Percentiles rank a stretch among this genome's conserved stretches.
Evolutionary conservation across 352 stramenopile genomes (phyloP).

Genomic region (Phytopythium helicoides): DNA sequence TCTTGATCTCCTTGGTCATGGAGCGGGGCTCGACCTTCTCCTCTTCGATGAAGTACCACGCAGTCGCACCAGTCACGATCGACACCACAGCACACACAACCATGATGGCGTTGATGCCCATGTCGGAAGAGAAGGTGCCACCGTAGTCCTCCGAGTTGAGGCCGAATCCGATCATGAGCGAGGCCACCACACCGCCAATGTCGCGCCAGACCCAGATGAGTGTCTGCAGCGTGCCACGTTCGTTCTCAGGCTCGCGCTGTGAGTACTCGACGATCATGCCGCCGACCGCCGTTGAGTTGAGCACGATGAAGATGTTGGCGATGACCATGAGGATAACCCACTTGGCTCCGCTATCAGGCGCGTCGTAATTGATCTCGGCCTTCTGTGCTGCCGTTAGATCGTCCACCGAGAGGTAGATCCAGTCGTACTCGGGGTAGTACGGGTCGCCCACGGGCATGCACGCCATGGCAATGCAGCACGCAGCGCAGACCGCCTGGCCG

Average conservation of each 20-base stretch:
- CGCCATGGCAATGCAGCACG: slow-evolving; percentile 50
- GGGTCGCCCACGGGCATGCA: slow-evolving; percentile 35
- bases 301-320: slow-evolving; percentile 33
- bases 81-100: slow-evolving; percentile 25
- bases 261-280: slow-evolving; percentile 48
- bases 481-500: slow-evolving; percentile 49
- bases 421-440: slow-evolving; percentile 28
- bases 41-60: slow-evolving; percentile 34
- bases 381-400: slow-evolving; percentile 33
- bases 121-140: slow-evolving; percentile 24
- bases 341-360: slow-evolving; percentile 20
- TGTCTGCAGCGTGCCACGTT: slow-evolving; percentile 39
- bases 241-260: slow-evolving; percentile 39
- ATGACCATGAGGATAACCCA: slow-evolving; percentile 42
- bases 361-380: slow-evolving; percentile 27
- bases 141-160: slow-evolving; percentile 38
- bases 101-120: slow-evolving; percentile 38
- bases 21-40: slow-evolving; percentile 11
- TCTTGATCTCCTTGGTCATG: slow-evolving; percentile 18
- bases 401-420: too few species aligned
- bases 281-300: slow-evolving; percentile 32
- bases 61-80: slow-evolving; percentile 24
- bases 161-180: slow-evolving; percentile 32
- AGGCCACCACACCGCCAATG: slow-evolving; percentile 28
- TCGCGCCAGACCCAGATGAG: slow-evolving; percentile 33